A percentile compares a stretch with the other conserved stretches of the same genome.
Conservation (phyloP, 2,329 filamentous ascomycete genomes). For the Cryphonectria naterciae region DNA sequence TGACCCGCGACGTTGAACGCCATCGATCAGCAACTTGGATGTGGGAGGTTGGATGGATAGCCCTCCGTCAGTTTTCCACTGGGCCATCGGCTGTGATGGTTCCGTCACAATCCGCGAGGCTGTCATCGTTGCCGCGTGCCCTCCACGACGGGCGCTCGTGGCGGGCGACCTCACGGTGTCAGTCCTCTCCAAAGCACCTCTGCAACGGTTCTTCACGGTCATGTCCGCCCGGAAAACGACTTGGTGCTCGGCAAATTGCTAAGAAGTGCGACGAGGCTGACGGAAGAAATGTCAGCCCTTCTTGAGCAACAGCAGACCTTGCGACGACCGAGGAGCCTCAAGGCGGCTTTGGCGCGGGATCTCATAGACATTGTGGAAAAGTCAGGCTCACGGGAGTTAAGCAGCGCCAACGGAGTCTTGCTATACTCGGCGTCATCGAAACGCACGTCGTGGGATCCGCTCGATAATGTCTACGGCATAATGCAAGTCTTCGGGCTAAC, state of each 20-base stretch:
- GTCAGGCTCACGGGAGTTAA: too few species aligned
- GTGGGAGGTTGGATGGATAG: background rate
- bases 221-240: too few species aligned
- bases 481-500: constrained; percentile 4
- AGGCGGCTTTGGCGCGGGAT: background rate
- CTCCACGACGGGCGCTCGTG: background rate
- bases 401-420: too few species aligned
- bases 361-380: background rate
- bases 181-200: background rate
- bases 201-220: background rate
- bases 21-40: background rate
- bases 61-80: background rate
- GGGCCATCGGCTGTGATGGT: background rate
- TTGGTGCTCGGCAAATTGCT: too few species aligned
- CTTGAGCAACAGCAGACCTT: background rate
- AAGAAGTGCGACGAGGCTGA: too few species aligned
- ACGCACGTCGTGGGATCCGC: too few species aligned
- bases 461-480: background rate
- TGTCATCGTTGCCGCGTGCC: background rate
- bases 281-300: background rate
- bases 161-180: background rate
- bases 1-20: background rate
- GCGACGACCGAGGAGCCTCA: background rate
- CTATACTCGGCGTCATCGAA: too few species aligned
- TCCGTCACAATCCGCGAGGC: background rate